Evolutionary conservation across 805 yeast genomes (phyloP).

Genomic region (Saturnispora besseyi): DNA sequence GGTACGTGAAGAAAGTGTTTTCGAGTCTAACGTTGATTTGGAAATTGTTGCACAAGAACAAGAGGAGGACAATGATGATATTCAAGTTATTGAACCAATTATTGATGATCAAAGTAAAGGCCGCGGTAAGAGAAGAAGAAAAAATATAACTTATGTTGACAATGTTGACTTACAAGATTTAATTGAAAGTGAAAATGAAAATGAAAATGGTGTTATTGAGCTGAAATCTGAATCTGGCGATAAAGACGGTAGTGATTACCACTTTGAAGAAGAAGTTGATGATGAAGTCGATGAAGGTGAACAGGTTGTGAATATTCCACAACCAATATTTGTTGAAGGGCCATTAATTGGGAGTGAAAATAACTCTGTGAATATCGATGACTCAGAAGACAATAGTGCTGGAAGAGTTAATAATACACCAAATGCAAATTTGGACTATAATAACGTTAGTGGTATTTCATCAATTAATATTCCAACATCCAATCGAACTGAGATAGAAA

Average conservation of each 20-base stretch:
- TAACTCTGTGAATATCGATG: too few relatives aligned
- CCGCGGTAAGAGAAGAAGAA: slow-evolving; percentile 6
- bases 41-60: background rate
- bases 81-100: background rate
- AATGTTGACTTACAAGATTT: slow-evolving; percentile 6
- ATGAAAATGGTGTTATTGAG: background rate
- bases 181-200: slow-evolving; percentile 1
- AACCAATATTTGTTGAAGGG: too few relatives aligned
- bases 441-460: too few relatives aligned
- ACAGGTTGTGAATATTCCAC: too few relatives aligned
- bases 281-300: background rate
- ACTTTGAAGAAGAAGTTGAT: background rate
- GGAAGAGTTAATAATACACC: too few relatives aligned
- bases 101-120: background rate
- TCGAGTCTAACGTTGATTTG: slow-evolving; percentile 8
- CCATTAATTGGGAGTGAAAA: too few relatives aligned
- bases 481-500: too few relatives aligned
- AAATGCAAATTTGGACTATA: too few relatives aligned
- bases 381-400: too few relatives aligned
- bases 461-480: too few relatives aligned
- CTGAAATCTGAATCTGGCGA: background rate
- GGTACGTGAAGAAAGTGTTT: slow-evolving; percentile 2
- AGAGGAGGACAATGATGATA: background rate
- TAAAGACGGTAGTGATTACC: background rate
- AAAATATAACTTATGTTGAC: slow-evolving; percentile 10